Evolutionary conservation across 495 filamentous ascomycete species (phyloP).

Genomic region (Schizothecium vesticola): DNA sequence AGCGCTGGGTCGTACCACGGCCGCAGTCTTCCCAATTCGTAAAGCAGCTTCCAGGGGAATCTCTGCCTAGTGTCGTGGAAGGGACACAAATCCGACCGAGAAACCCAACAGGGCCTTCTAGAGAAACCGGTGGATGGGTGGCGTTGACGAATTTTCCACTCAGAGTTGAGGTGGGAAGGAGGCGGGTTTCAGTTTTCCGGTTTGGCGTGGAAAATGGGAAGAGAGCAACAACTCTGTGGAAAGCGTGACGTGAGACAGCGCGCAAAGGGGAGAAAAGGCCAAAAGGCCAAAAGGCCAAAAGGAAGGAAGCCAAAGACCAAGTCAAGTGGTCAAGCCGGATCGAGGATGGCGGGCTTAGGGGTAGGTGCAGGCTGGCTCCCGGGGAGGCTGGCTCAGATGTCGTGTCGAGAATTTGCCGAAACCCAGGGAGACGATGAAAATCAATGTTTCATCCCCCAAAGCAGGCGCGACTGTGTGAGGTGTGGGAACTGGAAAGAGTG

Average conservation of each 20-base stretch:
- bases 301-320: neutral
- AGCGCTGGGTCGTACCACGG: neutral
- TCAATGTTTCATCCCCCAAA: neutral
- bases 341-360: neutral
- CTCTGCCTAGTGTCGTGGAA: neutral
- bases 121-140: neutral
- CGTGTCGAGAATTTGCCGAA: neutral
- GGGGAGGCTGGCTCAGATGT: neutral
- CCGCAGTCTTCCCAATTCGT: neutral
- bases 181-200: neutral
- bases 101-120: neutral
- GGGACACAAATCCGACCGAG: neutral
- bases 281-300: neutral
- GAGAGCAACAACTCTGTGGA: neutral
- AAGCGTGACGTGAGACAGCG: neutral
- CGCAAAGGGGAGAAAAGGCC: neutral
- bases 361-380: neutral
- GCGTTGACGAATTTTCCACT: neutral
- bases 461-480: neutral
- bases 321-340: neutral
- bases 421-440: neutral
- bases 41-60: neutral
- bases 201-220: neutral
- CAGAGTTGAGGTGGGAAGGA: neutral
- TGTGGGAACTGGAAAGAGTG: too few relatives aligned